Base-by-base conservation (phyloP, 352 stramenopile species). In the Phytophthora parvispora region DNA sequence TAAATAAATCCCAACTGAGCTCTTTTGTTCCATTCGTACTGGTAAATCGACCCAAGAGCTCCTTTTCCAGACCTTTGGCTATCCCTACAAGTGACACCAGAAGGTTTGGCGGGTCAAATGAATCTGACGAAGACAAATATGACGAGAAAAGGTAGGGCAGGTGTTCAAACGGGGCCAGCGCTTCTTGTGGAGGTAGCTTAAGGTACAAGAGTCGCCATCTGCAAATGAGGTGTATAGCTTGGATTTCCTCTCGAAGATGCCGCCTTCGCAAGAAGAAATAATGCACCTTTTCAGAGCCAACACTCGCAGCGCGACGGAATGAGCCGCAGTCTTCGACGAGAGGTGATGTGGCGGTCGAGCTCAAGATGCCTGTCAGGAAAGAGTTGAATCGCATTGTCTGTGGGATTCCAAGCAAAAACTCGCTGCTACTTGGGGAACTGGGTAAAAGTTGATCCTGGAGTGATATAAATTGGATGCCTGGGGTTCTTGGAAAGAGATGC, bases 121-220 rank as follows among this genome's bases (percentile, higher is more conserved):
- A 28, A 34, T 48, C 22, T 5, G 51, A 64, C 4, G 57, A 49
- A 8, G 66, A 64, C 38, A 72, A 67, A 29, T 74, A 71, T 10
- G 74, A 72, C 20, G 79, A 74, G 27, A 82, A 82, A 38, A 85
- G 66, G 25, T 74, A 84, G 9, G 63, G 62, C 0, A 87, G 50
- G 16, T 93, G 86, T 28, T 85, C 64, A 42, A 93, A 93, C 6
- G 84, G 84, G 2, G 75, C 79, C 3, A 86, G 36, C 0, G 84
- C 84, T 29, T 90, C 78, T 4, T 67, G 60, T 2, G 84, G 72
- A 13, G 76, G 68, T 1, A 92, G 58, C 1, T 75, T 59, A 7
- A 93, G 84, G 18, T 77, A 75, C 25, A 93, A 36, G 22, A 93
- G 54, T 1, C 86, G 73, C 86, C 86, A 93, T 40, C 79, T 75